Evolutionary conservation across 768 basidiomycete genomes (phyloP).

Genomic region (Dioszegia crocea): DNA sequence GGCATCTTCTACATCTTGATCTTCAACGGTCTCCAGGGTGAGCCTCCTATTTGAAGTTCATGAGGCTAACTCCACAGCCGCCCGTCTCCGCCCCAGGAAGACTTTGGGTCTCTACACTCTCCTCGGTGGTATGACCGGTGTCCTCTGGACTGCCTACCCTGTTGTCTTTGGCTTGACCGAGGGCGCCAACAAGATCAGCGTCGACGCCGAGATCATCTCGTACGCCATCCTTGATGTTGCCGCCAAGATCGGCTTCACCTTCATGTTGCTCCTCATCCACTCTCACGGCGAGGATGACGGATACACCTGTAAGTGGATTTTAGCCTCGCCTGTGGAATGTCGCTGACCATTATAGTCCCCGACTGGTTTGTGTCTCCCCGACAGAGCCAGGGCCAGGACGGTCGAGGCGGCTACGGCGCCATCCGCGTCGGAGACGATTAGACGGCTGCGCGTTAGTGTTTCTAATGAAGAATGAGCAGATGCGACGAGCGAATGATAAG

Average conservation of each 20-base stretch:
- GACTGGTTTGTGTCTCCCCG: constrained; percentile 35
- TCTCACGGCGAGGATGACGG: constrained; percentile 35
- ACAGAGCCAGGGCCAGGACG: constrained; percentile 23
- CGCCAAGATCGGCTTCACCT: constrained; percentile 31
- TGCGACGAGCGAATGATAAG: background rate
- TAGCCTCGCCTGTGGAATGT: background rate
- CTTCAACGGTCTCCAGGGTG: constrained; percentile 38
- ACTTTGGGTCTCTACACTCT: constrained; percentile 40
- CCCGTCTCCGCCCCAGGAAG: constrained; percentile 35
- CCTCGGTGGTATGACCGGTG: constrained; percentile 32
- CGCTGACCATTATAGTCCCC: constrained; percentile 20
- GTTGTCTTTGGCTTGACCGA: constrained; percentile 47
- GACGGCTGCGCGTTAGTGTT: background rate
- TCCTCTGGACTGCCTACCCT: constrained; percentile 47
- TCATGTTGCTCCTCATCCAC: constrained; percentile 38
- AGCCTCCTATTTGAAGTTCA: constrained; percentile 3
- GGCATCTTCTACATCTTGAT: constrained; percentile 38
- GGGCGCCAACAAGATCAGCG: constrained; percentile 41
- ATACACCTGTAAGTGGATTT: constrained; percentile 2
- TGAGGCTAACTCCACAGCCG: constrained; percentile 22
- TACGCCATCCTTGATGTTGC: constrained; percentile 46
- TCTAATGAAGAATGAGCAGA: background rate
- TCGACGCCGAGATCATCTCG: constrained; percentile 46
- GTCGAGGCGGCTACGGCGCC: constrained; percentile 36
- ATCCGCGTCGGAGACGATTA: constrained; percentile 19